phyloP scores from a whole-genome alignment of 495 filamentous ascomycete genomes.

The Penicillium maclennaniae region DNA sequence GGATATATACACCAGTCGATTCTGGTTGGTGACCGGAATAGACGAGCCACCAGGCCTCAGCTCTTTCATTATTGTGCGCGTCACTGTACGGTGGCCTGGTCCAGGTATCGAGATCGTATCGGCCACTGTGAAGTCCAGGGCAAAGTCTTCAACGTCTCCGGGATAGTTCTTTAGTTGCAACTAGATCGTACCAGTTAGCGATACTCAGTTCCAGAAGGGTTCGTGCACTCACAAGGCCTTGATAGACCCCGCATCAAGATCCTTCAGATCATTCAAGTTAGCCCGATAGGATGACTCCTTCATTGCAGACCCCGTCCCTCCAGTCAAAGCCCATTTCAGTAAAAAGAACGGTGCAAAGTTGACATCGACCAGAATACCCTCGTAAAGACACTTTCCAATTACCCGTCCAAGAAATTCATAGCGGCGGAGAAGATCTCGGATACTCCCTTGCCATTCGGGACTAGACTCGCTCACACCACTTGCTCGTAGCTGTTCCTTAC shows the following conservation, averaged over 20 bases:
- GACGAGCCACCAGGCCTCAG: constrained; percentile 72
- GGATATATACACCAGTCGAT: constrained; percentile 89
- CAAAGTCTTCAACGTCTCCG: constrained; percentile 73
- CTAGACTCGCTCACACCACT: constrained; percentile 51
- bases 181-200: constrained; percentile 23
- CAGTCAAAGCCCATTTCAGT: constrained; percentile 84
- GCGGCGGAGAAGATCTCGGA: constrained; percentile 61
- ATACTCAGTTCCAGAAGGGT: neutral
- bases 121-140: constrained; percentile 84
- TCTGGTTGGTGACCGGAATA: constrained; percentile 82
- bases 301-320: constrained; percentile 55
- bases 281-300: constrained; percentile 73
- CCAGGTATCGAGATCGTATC: constrained; percentile 64
- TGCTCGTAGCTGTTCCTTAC: constrained; percentile 54
- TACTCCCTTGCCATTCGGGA: constrained; percentile 51
- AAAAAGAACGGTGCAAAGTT: constrained; percentile 95
- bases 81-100: constrained; percentile 47
- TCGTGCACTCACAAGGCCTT: constrained; percentile 63
- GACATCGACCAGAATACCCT: constrained; percentile 93
- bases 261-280: constrained; percentile 87
- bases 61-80: constrained; percentile 61
- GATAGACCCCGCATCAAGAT: constrained; percentile 93
- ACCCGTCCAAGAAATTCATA: constrained; percentile 93
- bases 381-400: constrained; percentile 96
- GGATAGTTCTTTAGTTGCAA: constrained; percentile 84